Evolutionary conservation across 352 stramenopile species (phyloP), one percentile per base, ranked within the genome.

Genomic region (Elongisporangium anandrum): DNA sequence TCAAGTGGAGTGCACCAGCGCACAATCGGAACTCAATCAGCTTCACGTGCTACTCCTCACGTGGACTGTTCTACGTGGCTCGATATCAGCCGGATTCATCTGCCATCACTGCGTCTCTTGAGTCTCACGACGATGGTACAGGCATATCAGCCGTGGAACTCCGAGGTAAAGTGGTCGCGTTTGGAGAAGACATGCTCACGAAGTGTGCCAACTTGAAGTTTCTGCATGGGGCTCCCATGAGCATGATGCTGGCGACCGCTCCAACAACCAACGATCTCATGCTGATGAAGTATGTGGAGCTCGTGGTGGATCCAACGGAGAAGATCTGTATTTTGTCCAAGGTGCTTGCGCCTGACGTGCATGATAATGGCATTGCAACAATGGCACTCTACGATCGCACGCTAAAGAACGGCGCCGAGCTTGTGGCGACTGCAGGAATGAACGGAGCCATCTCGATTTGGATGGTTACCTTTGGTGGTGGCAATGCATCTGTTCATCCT

Each of bases 381-480:
- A 39, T 92, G 13, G 72, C 81, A 38, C 50, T 83, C 0, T 87
- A 79, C 22, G 70, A 65, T 8, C 68, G 68, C 2, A 48, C 68
- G 29, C 68, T 90, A 1, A 60, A 69, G 0, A 80, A 81, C 50
- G 70, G 72, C 2, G 65, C 79, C 13, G 78, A 92, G 41, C 66
- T 92, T 9, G 50, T 95, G 0, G 81, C 81, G 0, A 93, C 81
- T 2, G 84, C 69, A 1, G 81, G 79, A 3, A 69, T 85, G 56
- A 84, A 88, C 48, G 83, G 81, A 8, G 69, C 64, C 8, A 64
- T 92, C 59, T 82, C 79, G 29, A 45, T 92, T n/a, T 93, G 84
- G 83, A 67, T 86, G n/a, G 61, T 92, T 1, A 61, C 75, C 3
- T 68, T 74, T 22, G 65, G 72, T 24, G 60, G 62, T 22, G 65